Evolutionary conservation across 805 yeast genomes (phyloP).

Genomic region (Saccharomycopsis babjevae): DNA sequence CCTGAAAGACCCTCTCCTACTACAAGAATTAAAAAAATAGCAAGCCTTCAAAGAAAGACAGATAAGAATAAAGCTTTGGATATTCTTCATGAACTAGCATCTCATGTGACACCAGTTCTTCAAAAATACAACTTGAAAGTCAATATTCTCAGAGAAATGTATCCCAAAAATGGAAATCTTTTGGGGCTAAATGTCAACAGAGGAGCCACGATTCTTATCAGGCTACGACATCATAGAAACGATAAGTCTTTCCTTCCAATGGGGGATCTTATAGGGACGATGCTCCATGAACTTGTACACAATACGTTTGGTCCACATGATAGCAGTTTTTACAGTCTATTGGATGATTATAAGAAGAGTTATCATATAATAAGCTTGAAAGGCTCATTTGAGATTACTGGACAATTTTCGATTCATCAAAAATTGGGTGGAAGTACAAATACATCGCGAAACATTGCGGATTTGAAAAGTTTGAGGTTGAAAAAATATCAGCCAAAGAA

Average conservation of each 20-base stretch:
- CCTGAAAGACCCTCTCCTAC: conserved; percentile 19
- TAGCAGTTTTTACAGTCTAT: conserved; percentile 48
- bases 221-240: conserved; percentile 49
- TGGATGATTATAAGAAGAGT: conserved; percentile 51
- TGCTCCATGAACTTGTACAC: conserved; percentile 84
- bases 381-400: conserved; percentile 35
- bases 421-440: conserved; percentile 31
- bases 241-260: conserved; percentile 47
- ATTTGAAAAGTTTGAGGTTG: conserved; percentile 31
- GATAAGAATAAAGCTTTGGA: conserved; percentile 42
- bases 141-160: conserved; percentile 66
- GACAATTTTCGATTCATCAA: conserved; percentile 40
- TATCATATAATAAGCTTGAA: conserved; percentile 34
- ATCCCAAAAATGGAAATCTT: conserved; percentile 53
- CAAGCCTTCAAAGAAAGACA: conserved; percentile 39
- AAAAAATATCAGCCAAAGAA: conserved; percentile 30
- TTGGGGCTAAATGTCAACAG: conserved; percentile 75
- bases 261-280: conserved; percentile 63
- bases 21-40: conserved; percentile 23
- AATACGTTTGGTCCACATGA: conserved; percentile 77
- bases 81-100: conserved; percentile 58
- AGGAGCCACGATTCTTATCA: conserved; percentile 62
- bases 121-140: conserved; percentile 56
- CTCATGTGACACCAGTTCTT: conserved; percentile 70
- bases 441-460: conserved; percentile 14